Conservation (phyloP, 2,329 filamentous ascomycete species). For the Neurospora sp. region DNA sequence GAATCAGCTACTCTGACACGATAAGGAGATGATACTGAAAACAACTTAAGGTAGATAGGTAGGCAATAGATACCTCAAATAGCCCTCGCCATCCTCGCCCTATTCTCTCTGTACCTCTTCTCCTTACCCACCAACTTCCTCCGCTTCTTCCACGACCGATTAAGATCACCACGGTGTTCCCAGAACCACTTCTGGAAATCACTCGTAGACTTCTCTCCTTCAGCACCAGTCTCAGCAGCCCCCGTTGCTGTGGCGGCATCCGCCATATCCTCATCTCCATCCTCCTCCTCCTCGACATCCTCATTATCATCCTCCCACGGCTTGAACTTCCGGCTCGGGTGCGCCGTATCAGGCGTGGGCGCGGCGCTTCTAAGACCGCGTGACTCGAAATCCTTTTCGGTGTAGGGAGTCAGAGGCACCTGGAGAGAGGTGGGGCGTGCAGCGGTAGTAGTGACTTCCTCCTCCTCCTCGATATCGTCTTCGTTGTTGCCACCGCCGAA, state of each 20-base stretch:
- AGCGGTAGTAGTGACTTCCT: conserved; percentile 18
- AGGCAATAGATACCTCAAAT: conserved; percentile 15
- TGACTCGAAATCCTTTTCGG: conserved; percentile 65
- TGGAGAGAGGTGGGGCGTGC: conserved; percentile 19
- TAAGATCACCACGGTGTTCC: conserved; percentile 54
- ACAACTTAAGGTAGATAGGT: background rate
- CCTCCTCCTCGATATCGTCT: conserved; percentile 34
- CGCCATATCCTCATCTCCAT: conserved; percentile 21
- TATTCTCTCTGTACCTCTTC: conserved; percentile 56
- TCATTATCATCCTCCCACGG: conserved; percentile 42
- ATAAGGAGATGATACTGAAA: too few species aligned
- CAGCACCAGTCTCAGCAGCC: too few species aligned
- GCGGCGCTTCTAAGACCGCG: conserved; percentile 76
- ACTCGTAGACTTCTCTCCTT: too few species aligned
- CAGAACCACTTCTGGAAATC: conserved; percentile 60
- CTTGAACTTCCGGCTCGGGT: conserved; percentile 54
- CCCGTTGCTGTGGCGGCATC: conserved; percentile 4
- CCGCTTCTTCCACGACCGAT: conserved; percentile 55
- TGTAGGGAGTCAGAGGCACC: conserved; percentile 72
- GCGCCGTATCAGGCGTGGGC: conserved; percentile 87
- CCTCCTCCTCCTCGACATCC: conserved; percentile 28
- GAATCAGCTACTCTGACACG: too few species aligned
- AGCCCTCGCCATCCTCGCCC: conserved; percentile 37
- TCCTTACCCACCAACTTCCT: conserved; percentile 55
- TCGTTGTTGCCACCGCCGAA: conserved; percentile 49